Conservation (phyloP, 2,329 filamentous ascomycete genomes). For the Pseudocercospora vitis region DNA sequence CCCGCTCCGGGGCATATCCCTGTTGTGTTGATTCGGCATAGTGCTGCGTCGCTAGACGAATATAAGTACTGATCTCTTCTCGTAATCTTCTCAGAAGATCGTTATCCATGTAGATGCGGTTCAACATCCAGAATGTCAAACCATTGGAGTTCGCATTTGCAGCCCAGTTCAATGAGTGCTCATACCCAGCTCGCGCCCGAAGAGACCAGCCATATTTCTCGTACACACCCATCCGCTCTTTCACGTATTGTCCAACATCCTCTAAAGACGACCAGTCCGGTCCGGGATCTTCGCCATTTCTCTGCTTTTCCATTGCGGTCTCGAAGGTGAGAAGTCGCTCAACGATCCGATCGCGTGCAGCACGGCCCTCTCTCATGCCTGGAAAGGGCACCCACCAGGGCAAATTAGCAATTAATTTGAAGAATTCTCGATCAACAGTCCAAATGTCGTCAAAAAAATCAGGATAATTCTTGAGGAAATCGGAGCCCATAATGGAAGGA, state of each 20-base stretch:
- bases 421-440: conserved; percentile 55
- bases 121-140: conserved; percentile 44
- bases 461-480: conserved; percentile 54
- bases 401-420: conserved; percentile 54
- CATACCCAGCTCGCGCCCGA: conserved; percentile 36
- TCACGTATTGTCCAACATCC: conserved; percentile 37
- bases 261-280: conserved; percentile 37
- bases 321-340: conserved; percentile 32
- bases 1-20: conserved; percentile 30
- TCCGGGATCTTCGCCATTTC: conserved; percentile 33
- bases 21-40: conserved; percentile 34
- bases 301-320: conserved; percentile 34
- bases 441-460: conserved; percentile 57
- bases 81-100: conserved; percentile 35
- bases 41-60: conserved; percentile 33
- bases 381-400: conserved; percentile 58
- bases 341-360: conserved; percentile 35
- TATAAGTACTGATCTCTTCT: conserved; percentile 37
- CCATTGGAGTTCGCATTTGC: conserved; percentile 54
- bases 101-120: conserved; percentile 37
- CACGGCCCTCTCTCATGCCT: conserved; percentile 49
- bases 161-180: conserved; percentile 55
- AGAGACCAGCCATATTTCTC: conserved; percentile 32
- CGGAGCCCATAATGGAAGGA: conserved; percentile 54
- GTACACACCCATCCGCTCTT: conserved; percentile 34